phyloP scores from a whole-genome alignment of 2,329 filamentous ascomycete genomes.

The Fusarium mundagurra region DNA sequence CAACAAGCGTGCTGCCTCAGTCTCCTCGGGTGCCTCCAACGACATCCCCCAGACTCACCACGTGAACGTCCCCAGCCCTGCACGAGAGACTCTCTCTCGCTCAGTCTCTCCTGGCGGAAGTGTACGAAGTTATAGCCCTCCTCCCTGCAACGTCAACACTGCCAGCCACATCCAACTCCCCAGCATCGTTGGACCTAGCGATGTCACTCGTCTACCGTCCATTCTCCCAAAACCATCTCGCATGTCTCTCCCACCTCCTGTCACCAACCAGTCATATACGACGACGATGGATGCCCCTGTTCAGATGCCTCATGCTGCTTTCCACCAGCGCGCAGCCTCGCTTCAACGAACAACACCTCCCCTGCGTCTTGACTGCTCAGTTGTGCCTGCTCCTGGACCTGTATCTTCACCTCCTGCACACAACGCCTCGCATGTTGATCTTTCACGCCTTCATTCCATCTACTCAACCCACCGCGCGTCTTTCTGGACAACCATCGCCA shows the following conservation, averaged over 20 bases:
- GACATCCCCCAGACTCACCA: constrained; percentile 61
- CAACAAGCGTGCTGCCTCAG: constrained; percentile 79
- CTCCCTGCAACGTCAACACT: constrained; percentile 51
- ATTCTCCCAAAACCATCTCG: constrained; percentile 73
- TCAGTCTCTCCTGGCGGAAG: constrained; percentile 61
- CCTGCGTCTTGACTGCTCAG: constrained; percentile 70
- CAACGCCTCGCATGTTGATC: constrained; percentile 63
- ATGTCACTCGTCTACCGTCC: constrained; percentile 64
- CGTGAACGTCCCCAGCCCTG: constrained; percentile 60
- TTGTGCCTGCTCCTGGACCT: constrained; percentile 53
- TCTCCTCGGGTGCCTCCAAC: constrained; percentile 68
- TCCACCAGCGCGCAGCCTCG: constrained; percentile 46
- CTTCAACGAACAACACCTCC: constrained; percentile 54
- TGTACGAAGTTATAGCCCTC: constrained; percentile 56
- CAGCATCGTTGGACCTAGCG: constrained; percentile 58
- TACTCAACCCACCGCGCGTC: constrained; percentile 75
- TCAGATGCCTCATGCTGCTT: constrained; percentile 53
- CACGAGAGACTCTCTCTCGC: constrained; percentile 59
- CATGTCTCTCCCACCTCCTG: constrained; percentile 56
- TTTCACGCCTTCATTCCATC: constrained; percentile 72
- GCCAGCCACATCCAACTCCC: constrained; percentile 60
- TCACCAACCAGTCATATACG: constrained; percentile 53
- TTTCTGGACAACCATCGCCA: constrained; percentile 78
- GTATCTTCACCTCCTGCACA: constrained; percentile 47
- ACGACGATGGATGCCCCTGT: constrained; percentile 58